These are phyloP conservation scores for Aspergillus ustus DNA, from an alignment of 2,329 filamentous ascomycete genomes.

Conservation along the genomic window DNA sequence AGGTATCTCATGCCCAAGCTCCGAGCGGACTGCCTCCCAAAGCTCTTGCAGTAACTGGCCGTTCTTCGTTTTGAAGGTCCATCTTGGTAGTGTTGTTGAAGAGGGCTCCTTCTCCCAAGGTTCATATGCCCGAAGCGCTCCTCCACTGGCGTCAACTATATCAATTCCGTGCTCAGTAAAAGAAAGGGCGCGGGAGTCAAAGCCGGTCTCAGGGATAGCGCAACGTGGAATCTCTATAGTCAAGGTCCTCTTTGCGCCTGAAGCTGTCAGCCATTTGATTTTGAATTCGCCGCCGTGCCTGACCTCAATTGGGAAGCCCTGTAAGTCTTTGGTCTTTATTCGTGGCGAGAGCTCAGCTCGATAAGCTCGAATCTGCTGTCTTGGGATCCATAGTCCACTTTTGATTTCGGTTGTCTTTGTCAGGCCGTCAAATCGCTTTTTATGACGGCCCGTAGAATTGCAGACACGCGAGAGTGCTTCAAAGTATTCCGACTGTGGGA, in stretches of 20 bases:
- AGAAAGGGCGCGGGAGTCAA: slow-evolving; percentile 10
- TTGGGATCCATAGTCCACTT: slow-evolving; percentile 4
- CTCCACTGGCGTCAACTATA: slow-evolving; percentile 9
- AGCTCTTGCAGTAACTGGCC: slow-evolving; percentile 11
- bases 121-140: neutral
- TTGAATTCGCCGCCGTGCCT: neutral
- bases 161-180: slow-evolving; percentile 13
- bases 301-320: slow-evolving; percentile 7
- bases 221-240: neutral
- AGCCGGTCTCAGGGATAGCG: slow-evolving; percentile 1
- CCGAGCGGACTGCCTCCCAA: neutral
- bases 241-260: neutral
- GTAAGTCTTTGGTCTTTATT: neutral
- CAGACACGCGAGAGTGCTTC: neutral
- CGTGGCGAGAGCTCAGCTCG: slow-evolving; percentile 3
- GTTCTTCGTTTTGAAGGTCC: slow-evolving; percentile 8
- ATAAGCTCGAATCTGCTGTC: slow-evolving; percentile 2
- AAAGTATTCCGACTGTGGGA: neutral
- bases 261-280: slow-evolving; percentile 9
- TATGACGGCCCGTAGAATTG: neutral
- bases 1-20: neutral
- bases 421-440: neutral
- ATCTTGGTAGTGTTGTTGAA: slow-evolving; percentile 2
- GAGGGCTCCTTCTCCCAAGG: neutral
- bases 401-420: neutral